A percentile compares a stretch with the other conserved stretches of the same genome.
These are phyloP conservation scores for Leptomonas pyrrhocoris DNA, from an alignment of 208 protist genomes.

Conservation along the genomic window DNA sequence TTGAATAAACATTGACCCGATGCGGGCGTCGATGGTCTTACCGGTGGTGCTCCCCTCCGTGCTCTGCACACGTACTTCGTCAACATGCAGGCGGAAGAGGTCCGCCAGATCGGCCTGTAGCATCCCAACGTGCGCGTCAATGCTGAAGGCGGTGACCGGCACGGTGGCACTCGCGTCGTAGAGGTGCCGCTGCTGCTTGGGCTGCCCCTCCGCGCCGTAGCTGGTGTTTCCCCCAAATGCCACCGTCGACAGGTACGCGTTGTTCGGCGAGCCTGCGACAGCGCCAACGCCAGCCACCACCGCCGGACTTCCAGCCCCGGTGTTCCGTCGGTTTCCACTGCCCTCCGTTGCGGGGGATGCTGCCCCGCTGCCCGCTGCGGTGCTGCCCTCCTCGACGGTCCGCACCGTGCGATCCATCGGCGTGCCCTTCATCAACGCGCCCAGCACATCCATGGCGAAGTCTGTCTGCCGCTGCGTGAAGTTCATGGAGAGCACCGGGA, in stretches of 20 bases:
- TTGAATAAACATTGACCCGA: conserved; percentile 33
- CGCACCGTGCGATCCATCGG: background rate
- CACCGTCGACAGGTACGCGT: background rate
- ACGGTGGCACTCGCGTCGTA: conserved; percentile 4
- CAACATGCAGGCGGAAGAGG: conserved; percentile 41
- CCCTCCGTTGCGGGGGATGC: background rate
- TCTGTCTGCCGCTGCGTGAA: conserved; percentile 55
- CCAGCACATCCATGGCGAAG: conserved; percentile 69
- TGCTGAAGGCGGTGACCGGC: conserved; percentile 17
- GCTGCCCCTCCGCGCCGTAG: conserved; percentile 4
- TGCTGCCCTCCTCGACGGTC: background rate
- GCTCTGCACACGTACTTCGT: conserved; percentile 32
- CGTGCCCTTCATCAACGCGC: conserved; percentile 42
- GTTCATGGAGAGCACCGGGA: conserved; percentile 32
- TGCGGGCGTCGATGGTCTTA: conserved; percentile 12
- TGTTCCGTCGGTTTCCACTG: background rate
- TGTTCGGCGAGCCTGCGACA: conserved; percentile 1
- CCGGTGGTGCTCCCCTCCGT: conserved; percentile 19
- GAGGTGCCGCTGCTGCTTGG: conserved; percentile 11
- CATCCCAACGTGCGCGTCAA: conserved; percentile 26
- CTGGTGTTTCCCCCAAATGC: background rate
- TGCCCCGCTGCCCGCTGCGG: background rate
- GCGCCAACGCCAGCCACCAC: background rate
- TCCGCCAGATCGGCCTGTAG: conserved; percentile 42
- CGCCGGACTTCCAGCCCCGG: background rate